Percentiles rank a stretch among this genome's conserved stretches.
phyloP scores from a whole-genome alignment of 306 rosid species.

The Abrus pulchellus region DNA sequence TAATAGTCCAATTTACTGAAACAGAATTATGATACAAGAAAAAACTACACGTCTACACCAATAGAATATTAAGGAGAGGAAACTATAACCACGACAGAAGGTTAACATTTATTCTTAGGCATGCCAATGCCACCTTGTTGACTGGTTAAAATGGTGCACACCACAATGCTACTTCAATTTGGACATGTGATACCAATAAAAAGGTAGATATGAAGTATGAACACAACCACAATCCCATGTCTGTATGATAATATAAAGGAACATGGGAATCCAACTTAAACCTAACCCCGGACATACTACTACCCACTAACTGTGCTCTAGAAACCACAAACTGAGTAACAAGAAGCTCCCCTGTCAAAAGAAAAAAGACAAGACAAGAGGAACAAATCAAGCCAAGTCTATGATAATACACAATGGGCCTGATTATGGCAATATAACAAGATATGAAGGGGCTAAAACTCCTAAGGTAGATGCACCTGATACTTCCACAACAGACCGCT shows the following conservation, averaged over 20 bases:
- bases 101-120: slow-evolving; percentile 45
- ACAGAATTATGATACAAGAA: slow-evolving; percentile 26
- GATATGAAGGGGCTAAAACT: slow-evolving; percentile 49
- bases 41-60: slow-evolving; percentile 33
- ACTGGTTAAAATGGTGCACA: slow-evolving; percentile 46
- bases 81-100: slow-evolving; percentile 45
- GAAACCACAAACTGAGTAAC: slow-evolving; percentile 64
- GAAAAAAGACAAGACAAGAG: slow-evolving; percentile 54
- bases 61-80: slow-evolving; percentile 20
- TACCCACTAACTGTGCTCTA: slow-evolving; percentile 54
- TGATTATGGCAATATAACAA: slow-evolving; percentile 55
- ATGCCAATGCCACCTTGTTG: slow-evolving; percentile 51
- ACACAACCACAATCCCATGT: slow-evolving; percentile 56
- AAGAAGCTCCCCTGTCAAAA: slow-evolving; percentile 65
- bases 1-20: slow-evolving; percentile 32
- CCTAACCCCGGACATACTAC: slow-evolving; percentile 66
- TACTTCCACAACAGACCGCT: slow-evolving; percentile 50
- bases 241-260: slow-evolving; percentile 55
- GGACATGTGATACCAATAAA: slow-evolving; percentile 40
- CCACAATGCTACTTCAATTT: slow-evolving; percentile 51
- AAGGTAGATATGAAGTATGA: slow-evolving; percentile 44
- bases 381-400: slow-evolving; percentile 62
- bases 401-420: slow-evolving; percentile 60
- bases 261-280: slow-evolving; percentile 59
- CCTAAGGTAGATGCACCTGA: slow-evolving; percentile 53